A percentile compares a stretch with the other conserved stretches of the same genome.
phyloP scores from a whole-genome alignment of 2,329 filamentous ascomycete genomes.

The Paramyrothecium roridum region DNA sequence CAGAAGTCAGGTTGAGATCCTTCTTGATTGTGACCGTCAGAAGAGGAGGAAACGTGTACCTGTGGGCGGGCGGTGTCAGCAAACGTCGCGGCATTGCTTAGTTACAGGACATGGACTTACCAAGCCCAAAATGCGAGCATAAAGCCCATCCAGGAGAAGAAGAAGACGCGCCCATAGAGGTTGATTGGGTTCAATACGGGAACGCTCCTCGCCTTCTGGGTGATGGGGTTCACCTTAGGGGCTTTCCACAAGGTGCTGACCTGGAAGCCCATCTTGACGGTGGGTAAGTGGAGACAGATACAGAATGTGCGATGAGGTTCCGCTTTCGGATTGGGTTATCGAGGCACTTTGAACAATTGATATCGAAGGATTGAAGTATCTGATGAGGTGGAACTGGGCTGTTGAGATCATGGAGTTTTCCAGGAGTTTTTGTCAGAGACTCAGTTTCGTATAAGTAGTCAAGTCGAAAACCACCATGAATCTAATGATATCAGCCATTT shows the following conservation, averaged over 20 bases:
- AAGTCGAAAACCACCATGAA: not conserved
- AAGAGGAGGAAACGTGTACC: constrained; percentile 83
- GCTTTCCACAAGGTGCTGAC: constrained; percentile 26
- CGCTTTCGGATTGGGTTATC: constrained; percentile 7
- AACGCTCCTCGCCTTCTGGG: constrained; percentile 76
- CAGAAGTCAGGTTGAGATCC: constrained; percentile 68
- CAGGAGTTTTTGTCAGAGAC: not conserved
- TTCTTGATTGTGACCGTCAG: constrained; percentile 74
- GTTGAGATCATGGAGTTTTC: not conserved
- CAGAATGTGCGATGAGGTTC: constrained; percentile 1
- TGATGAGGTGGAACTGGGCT: not conserved
- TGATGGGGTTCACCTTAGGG: constrained; percentile 80
- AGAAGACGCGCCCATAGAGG: constrained; percentile 81
- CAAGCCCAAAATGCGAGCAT: constrained; percentile 87
- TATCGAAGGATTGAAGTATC: not conserved
- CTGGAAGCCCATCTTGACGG: constrained; percentile 22
- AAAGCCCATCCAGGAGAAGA: constrained; percentile 85
- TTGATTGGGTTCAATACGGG: constrained; percentile 76
- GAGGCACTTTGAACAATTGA: no score
- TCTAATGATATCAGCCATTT: not conserved
- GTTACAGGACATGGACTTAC: constrained; percentile 26
- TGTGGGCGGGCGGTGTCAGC: constrained; percentile 11
- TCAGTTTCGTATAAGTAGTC: not conserved
- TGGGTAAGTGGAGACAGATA: not conserved
- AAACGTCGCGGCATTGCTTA: not conserved